These are phyloP conservation scores for Pugionium dolabratum DNA, from an alignment of 345 rosid species.

Conservation along the genomic window DNA sequence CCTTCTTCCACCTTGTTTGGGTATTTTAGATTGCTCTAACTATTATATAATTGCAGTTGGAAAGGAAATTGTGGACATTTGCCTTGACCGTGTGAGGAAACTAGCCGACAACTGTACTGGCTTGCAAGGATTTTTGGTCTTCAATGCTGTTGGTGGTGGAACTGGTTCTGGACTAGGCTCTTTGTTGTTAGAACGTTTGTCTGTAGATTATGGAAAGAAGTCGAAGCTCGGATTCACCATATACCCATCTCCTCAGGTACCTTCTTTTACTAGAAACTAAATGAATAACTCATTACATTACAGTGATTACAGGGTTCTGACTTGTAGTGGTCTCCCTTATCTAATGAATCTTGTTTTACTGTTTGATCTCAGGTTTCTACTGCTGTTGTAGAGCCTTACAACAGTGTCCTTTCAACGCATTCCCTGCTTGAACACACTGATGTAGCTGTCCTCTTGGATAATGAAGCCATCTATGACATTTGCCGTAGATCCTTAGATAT, in stretches of 20 bases:
- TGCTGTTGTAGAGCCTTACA: slow-evolving; percentile 19
- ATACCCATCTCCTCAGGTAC: no score
- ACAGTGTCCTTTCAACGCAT: slow-evolving; percentile 21
- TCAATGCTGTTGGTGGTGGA: slow-evolving; percentile 45
- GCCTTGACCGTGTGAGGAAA: slow-evolving; percentile 66
- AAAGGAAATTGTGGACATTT: slow-evolving; percentile 64
- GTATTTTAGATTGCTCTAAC: not conserved
- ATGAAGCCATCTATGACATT: slow-evolving; percentile 68
- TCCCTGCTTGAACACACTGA: slow-evolving; percentile 71
- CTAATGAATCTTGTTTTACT: not conserved
- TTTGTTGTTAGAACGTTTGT: slow-evolving; percentile 56
- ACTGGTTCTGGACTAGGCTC: slow-evolving; percentile 69
- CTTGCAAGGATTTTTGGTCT: slow-evolving; percentile 53
- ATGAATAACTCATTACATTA: not conserved
- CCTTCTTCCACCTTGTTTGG: not conserved
- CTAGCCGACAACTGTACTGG: slow-evolving; percentile 66
- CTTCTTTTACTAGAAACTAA: no score
- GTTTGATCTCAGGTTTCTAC: slow-evolving; percentile 48
- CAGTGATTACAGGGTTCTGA: not conserved
- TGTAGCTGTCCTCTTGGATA: slow-evolving; percentile 71
- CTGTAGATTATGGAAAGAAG: slow-evolving; percentile 19
- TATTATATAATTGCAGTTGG: slow-evolving; percentile 47
- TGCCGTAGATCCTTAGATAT: slow-evolving; percentile 63
- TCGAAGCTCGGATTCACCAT: no score
- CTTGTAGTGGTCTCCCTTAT: not conserved